A percentile compares a stretch with the other conserved stretches of the same genome.
Conservation (phyloP, 2,329 filamentous ascomycete genomes). For the Chaetomiaceae sp. region DNA sequence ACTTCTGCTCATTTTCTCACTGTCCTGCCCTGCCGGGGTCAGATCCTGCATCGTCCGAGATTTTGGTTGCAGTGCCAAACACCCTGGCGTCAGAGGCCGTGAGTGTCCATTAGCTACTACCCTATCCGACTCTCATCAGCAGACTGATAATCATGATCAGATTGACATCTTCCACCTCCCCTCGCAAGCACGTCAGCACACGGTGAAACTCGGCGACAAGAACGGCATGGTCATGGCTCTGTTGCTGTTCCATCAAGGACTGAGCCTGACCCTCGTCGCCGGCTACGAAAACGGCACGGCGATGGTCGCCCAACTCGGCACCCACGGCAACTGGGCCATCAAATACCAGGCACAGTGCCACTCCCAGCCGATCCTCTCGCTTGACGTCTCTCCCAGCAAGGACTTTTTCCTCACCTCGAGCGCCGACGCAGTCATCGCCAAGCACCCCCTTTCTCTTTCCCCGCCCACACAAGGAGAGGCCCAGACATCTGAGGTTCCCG, state of each 20-base stretch:
- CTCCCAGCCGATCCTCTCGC: constrained; percentile 75
- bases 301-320: constrained; percentile 56
- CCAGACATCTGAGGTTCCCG: background rate
- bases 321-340: constrained; percentile 41
- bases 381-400: constrained; percentile 50
- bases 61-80: constrained; percentile 77
- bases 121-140: background rate
- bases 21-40: constrained; percentile 35
- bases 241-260: constrained; percentile 50
- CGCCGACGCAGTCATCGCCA: constrained; percentile 74
- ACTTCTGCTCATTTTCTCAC: constrained; percentile 82
- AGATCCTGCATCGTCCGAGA: constrained; percentile 33
- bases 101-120: constrained; percentile 27
- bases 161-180: constrained; percentile 85
- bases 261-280: constrained; percentile 58
- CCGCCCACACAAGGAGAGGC: constrained; percentile 1
- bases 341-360: constrained; percentile 66
- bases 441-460: constrained; percentile 59
- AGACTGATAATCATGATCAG: constrained; percentile 31
- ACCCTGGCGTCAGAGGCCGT: constrained; percentile 68
- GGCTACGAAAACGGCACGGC: constrained; percentile 84
- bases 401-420: constrained; percentile 72
- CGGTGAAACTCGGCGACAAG: constrained; percentile 45
- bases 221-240: constrained; percentile 89
- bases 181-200: constrained; percentile 63